Percentiles rank a stretch among this genome's conserved stretches.
These are phyloP conservation scores for Moniliella sp. DNA, from an alignment of 1,284 basidiomycete genomes.

Conservation along the genomic window DNA sequence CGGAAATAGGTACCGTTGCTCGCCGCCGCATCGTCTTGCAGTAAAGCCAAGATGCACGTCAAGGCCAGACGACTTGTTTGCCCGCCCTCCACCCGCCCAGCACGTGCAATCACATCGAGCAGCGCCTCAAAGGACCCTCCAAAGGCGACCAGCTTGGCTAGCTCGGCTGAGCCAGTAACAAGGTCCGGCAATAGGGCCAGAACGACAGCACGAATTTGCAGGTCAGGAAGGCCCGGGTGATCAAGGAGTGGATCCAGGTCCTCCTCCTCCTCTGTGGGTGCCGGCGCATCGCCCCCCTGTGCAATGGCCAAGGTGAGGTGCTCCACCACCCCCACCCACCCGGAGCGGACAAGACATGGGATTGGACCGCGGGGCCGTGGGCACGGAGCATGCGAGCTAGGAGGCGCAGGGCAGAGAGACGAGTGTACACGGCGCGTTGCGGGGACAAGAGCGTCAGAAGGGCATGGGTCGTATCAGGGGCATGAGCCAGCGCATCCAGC, in stretches of 20 bases:
- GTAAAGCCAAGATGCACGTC: conserved; percentile 57
- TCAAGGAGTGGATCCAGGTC: conserved; percentile 4
- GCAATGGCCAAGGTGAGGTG: conserved; percentile 33
- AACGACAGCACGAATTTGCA: conserved; percentile 29
- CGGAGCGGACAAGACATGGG: conserved; percentile 59
- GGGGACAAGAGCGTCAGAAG: conserved; percentile 46
- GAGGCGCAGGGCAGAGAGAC: conserved; percentile 66
- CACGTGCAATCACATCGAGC: conserved; percentile 63
- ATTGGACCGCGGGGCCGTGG: conserved; percentile 56
- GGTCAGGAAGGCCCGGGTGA: conserved; percentile 26
- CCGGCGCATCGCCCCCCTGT: conserved; percentile 2
- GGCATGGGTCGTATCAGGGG: no score
- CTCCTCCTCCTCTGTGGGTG: conserved; percentile 38
- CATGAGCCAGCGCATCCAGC: no score
- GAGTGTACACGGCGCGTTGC: conserved; percentile 50
- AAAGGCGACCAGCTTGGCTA: conserved; percentile 90
- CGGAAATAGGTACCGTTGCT: conserved; percentile 96
- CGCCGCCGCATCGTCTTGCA: conserved; percentile 71
- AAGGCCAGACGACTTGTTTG: conserved; percentile 68
- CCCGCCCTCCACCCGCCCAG: conserved; percentile 72
- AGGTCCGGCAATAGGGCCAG: conserved; percentile 62
- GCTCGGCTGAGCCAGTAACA: conserved; percentile 65
- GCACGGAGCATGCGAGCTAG: conserved; percentile 51
- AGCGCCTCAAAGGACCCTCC: conserved; percentile 89
- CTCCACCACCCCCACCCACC: conserved; percentile 55